Evolutionary conservation across 1,284 basidiomycete species (phyloP).

Genomic region (Malassezia caprae): DNA sequence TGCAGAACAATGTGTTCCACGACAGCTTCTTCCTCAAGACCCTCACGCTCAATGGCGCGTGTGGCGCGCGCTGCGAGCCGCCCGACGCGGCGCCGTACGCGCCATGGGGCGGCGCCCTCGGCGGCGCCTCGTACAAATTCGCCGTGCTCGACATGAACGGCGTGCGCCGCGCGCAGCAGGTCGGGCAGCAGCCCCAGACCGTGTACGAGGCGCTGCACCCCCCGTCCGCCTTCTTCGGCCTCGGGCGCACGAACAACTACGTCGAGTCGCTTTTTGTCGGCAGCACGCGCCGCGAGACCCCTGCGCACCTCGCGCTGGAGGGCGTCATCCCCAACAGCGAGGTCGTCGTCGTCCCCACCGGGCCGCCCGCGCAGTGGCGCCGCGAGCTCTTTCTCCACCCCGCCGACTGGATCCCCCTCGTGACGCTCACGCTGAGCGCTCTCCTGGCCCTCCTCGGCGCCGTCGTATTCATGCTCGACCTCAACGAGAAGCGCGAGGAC

Average conservation of each 20-base stretch:
- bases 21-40: slow-evolving; percentile 94
- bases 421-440: slow-evolving; percentile 70
- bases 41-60: slow-evolving; percentile 78
- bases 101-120: slow-evolving; percentile 86
- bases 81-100: slow-evolving; percentile 45
- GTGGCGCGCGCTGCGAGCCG: slow-evolving; percentile 62
- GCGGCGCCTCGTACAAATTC: slow-evolving; percentile 93
- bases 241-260: slow-evolving; percentile 99
- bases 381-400: slow-evolving; percentile 82
- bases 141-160: slow-evolving; percentile 91
- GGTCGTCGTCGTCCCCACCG: slow-evolving; percentile 72
- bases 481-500: slow-evolving; percentile 85
- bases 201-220: slow-evolving; percentile 77
- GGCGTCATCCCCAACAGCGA: slow-evolving; percentile 96
- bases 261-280: slow-evolving; percentile 59
- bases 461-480: slow-evolving; percentile 75
- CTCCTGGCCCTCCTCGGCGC: slow-evolving; percentile 65
- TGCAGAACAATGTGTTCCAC: slow-evolving; percentile 96
- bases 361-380: slow-evolving; percentile 59
- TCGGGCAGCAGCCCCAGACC: slow-evolving; percentile 83
- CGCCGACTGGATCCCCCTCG: slow-evolving; percentile 95
- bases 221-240: slow-evolving; percentile 89
- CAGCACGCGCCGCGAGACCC: slow-evolving; percentile 51
- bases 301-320: slow-evolving; percentile 80
- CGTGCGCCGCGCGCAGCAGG: slow-evolving; percentile 76